Base-by-base conservation (phyloP, 1,284 basidiomycete genomes). In the Caloboletus firmus region DNA sequence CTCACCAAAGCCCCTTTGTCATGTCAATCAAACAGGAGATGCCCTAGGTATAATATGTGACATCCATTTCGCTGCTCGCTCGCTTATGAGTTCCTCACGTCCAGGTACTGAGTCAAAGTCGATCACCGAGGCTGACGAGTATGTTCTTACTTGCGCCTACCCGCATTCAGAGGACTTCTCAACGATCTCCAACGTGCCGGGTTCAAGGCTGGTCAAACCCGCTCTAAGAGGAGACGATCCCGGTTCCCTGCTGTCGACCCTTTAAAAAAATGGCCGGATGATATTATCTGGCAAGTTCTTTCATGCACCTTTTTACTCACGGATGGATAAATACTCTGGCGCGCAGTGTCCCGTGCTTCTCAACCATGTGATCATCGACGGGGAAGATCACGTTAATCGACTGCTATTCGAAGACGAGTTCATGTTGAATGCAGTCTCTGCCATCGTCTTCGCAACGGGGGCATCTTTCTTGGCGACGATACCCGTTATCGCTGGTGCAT, bases 401-500 rank as follows among this genome's bases (percentile, higher is more conserved):
- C 54, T 83, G 83, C 22, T 32, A 32, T 49, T 49, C 43, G 32
- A 82, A 86, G 77, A 90, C 60, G 85, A 85, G 7, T 79, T 75
- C 31, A 78, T 79, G 59, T 66, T 88, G 13, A 12, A 20, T 12
- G 86, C 89, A 17, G 12, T 9, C n/a, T 6, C 18, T 10, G 80
- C 90, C 20, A 65, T 91, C 86, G 28, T 32, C 42, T 84, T 64
- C 67, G 80, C 81, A 4, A 28, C 26, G 32, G 32, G 2, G 5
- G 17, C 20, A 24, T 50, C 37, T 30, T 45, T 42, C 13, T 34
- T 45, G 34, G 18, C 69, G 12, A 26, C 17, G 36, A 43, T 37
- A n/a, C 31, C 45, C 54, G 64, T 9, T 54, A 15, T 59, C 84
- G 30, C 67, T 82, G 20, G 41, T 28, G 9, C 28, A n/a, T 36